phyloP scores from a whole-genome alignment of 768 basidiomycete genomes.

The Ramaria rubella region DNA sequence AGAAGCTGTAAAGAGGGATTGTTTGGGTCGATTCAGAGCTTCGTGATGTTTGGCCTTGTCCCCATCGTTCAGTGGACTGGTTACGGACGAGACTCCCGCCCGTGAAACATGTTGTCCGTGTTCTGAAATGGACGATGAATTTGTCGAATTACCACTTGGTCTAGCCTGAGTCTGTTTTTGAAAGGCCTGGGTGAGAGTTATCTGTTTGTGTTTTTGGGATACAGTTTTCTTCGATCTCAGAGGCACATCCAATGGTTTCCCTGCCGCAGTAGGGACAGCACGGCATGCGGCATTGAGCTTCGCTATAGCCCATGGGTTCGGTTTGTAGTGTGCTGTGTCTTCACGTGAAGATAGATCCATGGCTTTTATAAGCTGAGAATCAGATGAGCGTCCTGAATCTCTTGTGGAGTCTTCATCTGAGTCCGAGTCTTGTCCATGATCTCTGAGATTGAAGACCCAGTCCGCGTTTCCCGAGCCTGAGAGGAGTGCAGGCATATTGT shows the following conservation, averaged over 20 bases:
- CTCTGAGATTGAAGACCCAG: constrained; percentile 8
- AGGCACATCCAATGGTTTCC: background rate
- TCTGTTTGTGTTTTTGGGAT: background rate
- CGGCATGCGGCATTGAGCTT: constrained; percentile 68
- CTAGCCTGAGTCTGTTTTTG: background rate
- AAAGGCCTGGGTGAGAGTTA: background rate
- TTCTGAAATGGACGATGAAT: background rate
- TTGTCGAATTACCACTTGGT: background rate
- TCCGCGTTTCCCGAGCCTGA: background rate
- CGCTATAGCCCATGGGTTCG: constrained; percentile 78
- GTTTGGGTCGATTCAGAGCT: too few relatives aligned
- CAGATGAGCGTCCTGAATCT: constrained; percentile 8
- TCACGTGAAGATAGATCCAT: constrained; percentile 55
- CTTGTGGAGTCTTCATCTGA: background rate
- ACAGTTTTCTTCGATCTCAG: background rate
- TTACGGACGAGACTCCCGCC: background rate
- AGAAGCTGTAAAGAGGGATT: too few relatives aligned
- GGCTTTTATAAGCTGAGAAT: constrained; percentile 34
- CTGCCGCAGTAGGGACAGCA: constrained; percentile 8
- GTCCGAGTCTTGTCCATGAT: constrained; percentile 1
- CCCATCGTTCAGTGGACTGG: too few relatives aligned
- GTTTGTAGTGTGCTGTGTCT: constrained; percentile 58
- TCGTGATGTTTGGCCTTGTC: background rate
- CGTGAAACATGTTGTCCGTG: background rate
- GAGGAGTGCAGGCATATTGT: constrained; percentile 8